Evolutionary conservation across 2,329 filamentous ascomycete species (phyloP), one percentile per base, ranked within the genome.

Genomic region (Arachnomyces sp.): DNA sequence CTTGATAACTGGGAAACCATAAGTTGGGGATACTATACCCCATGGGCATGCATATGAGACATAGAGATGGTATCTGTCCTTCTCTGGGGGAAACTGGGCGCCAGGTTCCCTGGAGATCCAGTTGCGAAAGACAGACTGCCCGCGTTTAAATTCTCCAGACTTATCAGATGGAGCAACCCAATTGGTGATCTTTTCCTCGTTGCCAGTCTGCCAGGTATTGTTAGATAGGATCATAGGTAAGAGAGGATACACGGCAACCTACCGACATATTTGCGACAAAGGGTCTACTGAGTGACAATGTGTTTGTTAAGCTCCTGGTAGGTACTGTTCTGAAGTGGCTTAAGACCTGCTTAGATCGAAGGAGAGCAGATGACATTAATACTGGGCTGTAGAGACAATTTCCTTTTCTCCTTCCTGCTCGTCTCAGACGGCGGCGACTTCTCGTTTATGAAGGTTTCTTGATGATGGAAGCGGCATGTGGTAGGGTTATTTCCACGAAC

Each of bases 11-110:
- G n/a, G 33, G 25, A 33, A 15, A 9, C 15, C 16, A 11, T 33
- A 2, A 8, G 6, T 34, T 34, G 8, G 36, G 9, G 25, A 3
- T 28, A 55, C 64, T n/a, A 43, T 55, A 74, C 72, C 81, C 89
- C 89, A 95, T 3, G 89, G 89, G 64, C 89, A 95, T 5, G 89
- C 89, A 64, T 94, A 94, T 55, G 83, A 90, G 50, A 94, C 82
- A 59, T 90, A 98, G 53, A 98, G 78, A 66, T 98, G 92, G 62
- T 98, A 98, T 41, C 92, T 76, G 39, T 76, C 86, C 66, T 85
- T 86, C 66, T 96, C 90, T 1, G 87, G 76, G 4, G 87, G 84
- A 52, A 88, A 95, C 60, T 81, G 67, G 4, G 85, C 82, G 31
- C 76, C 81, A 1, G 77, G 65, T 51, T 85, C 77, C 47, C 73